Evolutionary conservation across 768 basidiomycete species (phyloP).

Genomic region (Trametes gibbosa): DNA sequence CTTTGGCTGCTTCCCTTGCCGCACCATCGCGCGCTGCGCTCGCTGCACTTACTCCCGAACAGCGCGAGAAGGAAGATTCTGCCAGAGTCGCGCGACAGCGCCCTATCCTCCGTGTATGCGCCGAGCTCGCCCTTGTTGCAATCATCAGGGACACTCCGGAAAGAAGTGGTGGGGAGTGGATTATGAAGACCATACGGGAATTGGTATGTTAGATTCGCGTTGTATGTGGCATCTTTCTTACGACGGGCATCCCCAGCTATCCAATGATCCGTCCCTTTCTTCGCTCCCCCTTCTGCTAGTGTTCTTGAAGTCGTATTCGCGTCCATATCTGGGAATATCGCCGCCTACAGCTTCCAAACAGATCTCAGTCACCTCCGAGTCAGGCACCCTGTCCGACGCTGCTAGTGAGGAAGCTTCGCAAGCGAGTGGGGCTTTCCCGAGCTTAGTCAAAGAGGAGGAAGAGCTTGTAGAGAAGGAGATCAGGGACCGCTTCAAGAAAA

Average conservation of each 20-base stretch:
- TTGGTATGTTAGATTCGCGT: constrained; percentile 52
- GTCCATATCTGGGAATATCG: constrained; percentile 80
- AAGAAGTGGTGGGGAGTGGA: constrained; percentile 79
- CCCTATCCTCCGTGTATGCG: constrained; percentile 80
- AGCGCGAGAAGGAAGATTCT: constrained; percentile 90
- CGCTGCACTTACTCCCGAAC: constrained; percentile 62
- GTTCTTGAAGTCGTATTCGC: constrained; percentile 90
- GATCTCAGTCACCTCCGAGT: constrained; percentile 51
- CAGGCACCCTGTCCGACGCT: constrained; percentile 50
- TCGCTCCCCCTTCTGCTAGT: constrained; percentile 89
- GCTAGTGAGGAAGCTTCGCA: constrained; percentile 29
- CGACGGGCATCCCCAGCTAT: constrained; percentile 50
- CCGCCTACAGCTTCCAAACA: constrained; percentile 56
- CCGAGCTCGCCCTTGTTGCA: constrained; percentile 87
- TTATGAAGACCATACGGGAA: constrained; percentile 85
- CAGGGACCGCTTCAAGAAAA: constrained; percentile 84
- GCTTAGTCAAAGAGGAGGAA: constrained; percentile 49
- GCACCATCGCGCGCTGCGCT: constrained; percentile 58
- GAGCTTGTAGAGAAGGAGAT: constrained; percentile 84
- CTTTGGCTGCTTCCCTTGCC: constrained; percentile 55
- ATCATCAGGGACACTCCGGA: constrained; percentile 71
- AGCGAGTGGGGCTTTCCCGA: constrained; percentile 38
- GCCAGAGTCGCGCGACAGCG: constrained; percentile 78
- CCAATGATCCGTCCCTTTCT: constrained; percentile 80
- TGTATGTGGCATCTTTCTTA: neutral